Percentiles rank a stretch among this genome's conserved stretches.
Evolutionary conservation across 495 filamentous ascomycete species (phyloP).

Genomic region (Trichocladium antarcticum): DNA sequence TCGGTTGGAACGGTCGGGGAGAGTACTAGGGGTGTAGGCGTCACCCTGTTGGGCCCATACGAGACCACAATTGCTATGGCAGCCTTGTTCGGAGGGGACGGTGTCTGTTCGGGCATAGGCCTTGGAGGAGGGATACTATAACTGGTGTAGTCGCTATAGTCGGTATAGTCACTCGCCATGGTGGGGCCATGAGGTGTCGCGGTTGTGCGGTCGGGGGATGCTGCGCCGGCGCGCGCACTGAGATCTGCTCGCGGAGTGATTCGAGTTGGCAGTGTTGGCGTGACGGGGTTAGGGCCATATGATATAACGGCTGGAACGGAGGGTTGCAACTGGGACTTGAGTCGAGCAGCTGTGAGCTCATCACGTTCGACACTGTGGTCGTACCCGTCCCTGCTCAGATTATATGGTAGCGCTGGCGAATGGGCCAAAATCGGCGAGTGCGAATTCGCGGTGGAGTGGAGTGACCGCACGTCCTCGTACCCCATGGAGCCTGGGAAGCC

Average conservation of each 20-base stretch:
- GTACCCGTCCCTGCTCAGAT: slow-evolving; percentile 5
- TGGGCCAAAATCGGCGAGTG: slow-evolving; percentile 20
- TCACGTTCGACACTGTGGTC: slow-evolving; percentile 21
- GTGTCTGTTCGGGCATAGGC: background rate
- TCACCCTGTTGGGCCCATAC: slow-evolving; percentile 27
- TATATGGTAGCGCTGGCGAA: slow-evolving; percentile 10
- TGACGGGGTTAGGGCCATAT: slow-evolving; percentile 29
- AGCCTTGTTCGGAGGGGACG: slow-evolving; percentile 14
- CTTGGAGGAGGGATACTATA: slow-evolving; percentile 12
- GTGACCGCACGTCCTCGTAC: slow-evolving; percentile 25
- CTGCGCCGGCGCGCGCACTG: slow-evolving; percentile 7
- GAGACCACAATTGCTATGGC: slow-evolving; percentile 19
- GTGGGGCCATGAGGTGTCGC: slow-evolving; percentile 7
- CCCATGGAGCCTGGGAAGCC: slow-evolving; percentile 27
- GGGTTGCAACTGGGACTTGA: slow-evolving; percentile 16
- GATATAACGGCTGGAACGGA: slow-evolving; percentile 17
- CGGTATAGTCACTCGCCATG: no score
- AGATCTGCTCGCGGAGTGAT: slow-evolving; percentile 12
- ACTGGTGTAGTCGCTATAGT: slow-evolving; percentile 13
- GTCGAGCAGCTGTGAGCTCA: slow-evolving; percentile 24
- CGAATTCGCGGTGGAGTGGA: slow-evolving; percentile 10
- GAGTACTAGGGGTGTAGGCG: slow-evolving; percentile 20
- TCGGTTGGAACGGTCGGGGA: slow-evolving; percentile 23
- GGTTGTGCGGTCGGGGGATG: slow-evolving; percentile 17
- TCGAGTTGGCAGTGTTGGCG: slow-evolving; percentile 23